Evolutionary conservation across 2,329 filamentous ascomycete species (phyloP).

Genomic region (Thermomyces lanuginosus): DNA sequence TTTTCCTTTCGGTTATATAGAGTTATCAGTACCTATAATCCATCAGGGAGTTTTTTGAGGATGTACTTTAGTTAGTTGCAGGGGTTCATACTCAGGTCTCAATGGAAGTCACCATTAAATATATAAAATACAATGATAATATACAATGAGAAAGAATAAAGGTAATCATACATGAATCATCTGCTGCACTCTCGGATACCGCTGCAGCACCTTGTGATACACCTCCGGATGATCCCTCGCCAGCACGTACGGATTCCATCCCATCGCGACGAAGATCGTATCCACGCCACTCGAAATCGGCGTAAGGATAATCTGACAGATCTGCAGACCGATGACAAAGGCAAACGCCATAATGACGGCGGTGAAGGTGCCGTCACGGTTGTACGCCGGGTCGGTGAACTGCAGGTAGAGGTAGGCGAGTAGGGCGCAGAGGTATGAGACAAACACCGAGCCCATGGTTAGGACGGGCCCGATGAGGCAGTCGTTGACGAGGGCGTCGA

Average conservation of each 20-base stretch:
- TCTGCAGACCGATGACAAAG: slow-evolving; percentile 79
- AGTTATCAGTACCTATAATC: no score
- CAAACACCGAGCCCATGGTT: slow-evolving; percentile 64
- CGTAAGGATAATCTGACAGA: slow-evolving; percentile 77
- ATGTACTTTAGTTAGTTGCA: no score
- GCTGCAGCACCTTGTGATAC: slow-evolving; percentile 58
- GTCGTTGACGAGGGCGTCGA: slow-evolving; percentile 80
- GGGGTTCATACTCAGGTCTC: no score
- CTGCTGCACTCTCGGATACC: slow-evolving; percentile 72
- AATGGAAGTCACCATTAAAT: no score
- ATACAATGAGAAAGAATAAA: no score
- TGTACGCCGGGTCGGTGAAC: slow-evolving; percentile 68
- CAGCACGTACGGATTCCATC: slow-evolving; percentile 51
- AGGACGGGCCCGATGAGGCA: slow-evolving; percentile 60
- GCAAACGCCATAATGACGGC: slow-evolving; percentile 67
- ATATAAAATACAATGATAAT: no score
- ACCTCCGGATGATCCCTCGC: slow-evolving; percentile 67
- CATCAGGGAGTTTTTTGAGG: no score
- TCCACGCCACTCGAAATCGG: slow-evolving; percentile 79
- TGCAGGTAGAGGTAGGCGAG: slow-evolving; percentile 75
- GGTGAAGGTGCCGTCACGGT: slow-evolving; percentile 50
- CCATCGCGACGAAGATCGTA: slow-evolving; percentile 72
- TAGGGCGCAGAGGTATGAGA: slow-evolving; percentile 66
- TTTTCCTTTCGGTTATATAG: slow-evolving; percentile 1
- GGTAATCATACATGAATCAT: slow-evolving; percentile 51